These are phyloP conservation scores for Cucumis variabilis DNA, from an alignment of 331 rosid genomes.

Conservation along the genomic window DNA sequence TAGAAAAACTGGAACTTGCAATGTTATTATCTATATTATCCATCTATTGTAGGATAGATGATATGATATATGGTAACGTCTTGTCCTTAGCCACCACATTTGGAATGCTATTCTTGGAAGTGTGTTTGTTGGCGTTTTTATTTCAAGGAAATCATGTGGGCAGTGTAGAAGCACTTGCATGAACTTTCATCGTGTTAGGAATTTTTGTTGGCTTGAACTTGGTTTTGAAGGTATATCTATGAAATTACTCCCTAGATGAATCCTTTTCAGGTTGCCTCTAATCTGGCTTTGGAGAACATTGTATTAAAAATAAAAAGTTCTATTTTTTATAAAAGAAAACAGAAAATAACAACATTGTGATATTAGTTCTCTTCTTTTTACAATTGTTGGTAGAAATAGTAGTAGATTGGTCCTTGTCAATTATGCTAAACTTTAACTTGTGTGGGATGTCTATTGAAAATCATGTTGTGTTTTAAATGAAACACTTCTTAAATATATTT, in stretches of 20 bases:
- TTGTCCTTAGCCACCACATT: conserved; percentile 80
- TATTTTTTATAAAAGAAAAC: neutral
- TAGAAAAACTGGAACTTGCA: no score
- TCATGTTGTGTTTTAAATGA: neutral
- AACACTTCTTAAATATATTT: neutral
- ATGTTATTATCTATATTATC: no score
- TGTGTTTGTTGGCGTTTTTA: conserved; percentile 92
- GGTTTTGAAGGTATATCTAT: conserved; percentile 69
- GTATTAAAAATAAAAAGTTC: neutral
- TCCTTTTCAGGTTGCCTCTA: neutral
- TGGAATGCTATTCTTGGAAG: conserved; percentile 97
- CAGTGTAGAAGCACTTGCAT: conserved; percentile 78
- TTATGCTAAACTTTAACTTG: neutral
- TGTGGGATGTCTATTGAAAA: neutral
- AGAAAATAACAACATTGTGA: neutral
- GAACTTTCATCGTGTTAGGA: conserved; percentile 82
- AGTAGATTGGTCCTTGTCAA: neutral
- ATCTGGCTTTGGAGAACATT: neutral
- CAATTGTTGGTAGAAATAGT: neutral
- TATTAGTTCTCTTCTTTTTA: neutral
- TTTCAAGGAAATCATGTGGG: conserved; percentile 83
- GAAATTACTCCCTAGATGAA: neutral
- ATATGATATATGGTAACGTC: no score
- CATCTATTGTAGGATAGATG: no score
- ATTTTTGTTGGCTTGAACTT: conserved; percentile 79